phyloP scores from a whole-genome alignment of 179 eudicot species.

The Gypsophila paniculata region DNA sequence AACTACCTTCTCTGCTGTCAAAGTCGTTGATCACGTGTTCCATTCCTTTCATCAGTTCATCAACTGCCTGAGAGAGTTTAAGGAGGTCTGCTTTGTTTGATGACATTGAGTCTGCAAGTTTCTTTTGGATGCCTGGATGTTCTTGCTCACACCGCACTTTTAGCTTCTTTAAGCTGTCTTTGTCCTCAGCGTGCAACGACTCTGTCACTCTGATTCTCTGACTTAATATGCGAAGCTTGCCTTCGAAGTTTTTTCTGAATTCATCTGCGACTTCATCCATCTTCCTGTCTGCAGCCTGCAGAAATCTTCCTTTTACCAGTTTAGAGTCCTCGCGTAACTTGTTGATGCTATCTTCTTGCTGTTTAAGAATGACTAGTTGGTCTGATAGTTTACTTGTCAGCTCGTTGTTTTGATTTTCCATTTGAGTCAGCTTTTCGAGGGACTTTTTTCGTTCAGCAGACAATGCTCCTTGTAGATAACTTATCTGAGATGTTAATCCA shows the following conservation, averaged over 20 bases:
- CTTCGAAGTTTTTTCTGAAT: conserved; percentile 62
- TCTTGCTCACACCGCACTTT: conserved; percentile 48
- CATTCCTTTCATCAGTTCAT: conserved; percentile 32
- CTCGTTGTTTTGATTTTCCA: conserved; percentile 42
- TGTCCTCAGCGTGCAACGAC: conserved; percentile 63
- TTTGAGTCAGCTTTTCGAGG: conserved; percentile 21
- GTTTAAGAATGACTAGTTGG: conserved; percentile 34
- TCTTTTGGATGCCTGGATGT: conserved; percentile 35
- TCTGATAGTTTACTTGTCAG: conserved; percentile 37
- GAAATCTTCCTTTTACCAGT: conserved; percentile 33
- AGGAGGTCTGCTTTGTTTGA: conserved; percentile 29
- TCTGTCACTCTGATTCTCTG: conserved; percentile 75
- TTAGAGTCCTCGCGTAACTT: conserved; percentile 41
- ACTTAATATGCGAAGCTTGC: conserved; percentile 53
- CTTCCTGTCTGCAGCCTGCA: conserved; percentile 49
- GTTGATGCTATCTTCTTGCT: conserved; percentile 36
- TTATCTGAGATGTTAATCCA: conserved; percentile 22
- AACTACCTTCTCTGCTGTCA: conserved; percentile 39
- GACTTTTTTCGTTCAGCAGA: conserved; percentile 21
- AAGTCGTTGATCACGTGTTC: conserved; percentile 36
- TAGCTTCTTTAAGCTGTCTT: conserved; percentile 44
- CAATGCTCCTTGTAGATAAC: conserved; percentile 25
- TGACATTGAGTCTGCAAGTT: conserved; percentile 16
- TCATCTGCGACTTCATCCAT: conserved; percentile 66
- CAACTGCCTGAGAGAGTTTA: conserved; percentile 31